These are phyloP conservation scores for Dendrobium huoshanense DNA, from an alignment of 106 monocot genomes.

Conservation along the genomic window DNA sequence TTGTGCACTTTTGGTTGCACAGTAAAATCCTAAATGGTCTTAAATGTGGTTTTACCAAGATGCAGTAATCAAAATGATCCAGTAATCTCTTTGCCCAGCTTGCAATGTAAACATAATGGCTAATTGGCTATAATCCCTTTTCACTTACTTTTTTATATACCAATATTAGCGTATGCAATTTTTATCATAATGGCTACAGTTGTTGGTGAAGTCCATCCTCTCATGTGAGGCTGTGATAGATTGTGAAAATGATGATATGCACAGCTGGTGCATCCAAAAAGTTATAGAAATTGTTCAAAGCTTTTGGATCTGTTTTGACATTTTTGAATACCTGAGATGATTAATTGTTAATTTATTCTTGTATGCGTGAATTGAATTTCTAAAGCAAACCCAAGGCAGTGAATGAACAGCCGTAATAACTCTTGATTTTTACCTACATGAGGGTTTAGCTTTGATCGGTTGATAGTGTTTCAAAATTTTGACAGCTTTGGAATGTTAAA, in stretches of 20 bases:
- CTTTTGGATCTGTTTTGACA: neutral
- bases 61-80: neutral
- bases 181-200: neutral
- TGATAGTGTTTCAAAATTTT: neutral
- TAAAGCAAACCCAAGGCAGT: neutral
- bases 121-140: neutral
- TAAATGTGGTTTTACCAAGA: neutral
- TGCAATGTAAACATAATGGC: neutral
- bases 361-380: neutral
- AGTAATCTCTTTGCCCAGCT: neutral
- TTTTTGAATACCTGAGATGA: neutral
- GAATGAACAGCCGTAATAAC: neutral
- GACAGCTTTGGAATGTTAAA: neutral
- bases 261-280: neutral
- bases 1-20: neutral
- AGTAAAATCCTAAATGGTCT: neutral
- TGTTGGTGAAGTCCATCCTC: neutral
- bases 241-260: neutral
- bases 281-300: neutral
- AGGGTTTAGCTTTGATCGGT: neutral
- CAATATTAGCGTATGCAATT: neutral
- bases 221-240: neutral
- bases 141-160: neutral
- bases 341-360: neutral
- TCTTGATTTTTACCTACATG: neutral